phyloP scores from a whole-genome alignment of 371 early-diverging fungal genomes.

The Ordospora pajunii region DNA sequence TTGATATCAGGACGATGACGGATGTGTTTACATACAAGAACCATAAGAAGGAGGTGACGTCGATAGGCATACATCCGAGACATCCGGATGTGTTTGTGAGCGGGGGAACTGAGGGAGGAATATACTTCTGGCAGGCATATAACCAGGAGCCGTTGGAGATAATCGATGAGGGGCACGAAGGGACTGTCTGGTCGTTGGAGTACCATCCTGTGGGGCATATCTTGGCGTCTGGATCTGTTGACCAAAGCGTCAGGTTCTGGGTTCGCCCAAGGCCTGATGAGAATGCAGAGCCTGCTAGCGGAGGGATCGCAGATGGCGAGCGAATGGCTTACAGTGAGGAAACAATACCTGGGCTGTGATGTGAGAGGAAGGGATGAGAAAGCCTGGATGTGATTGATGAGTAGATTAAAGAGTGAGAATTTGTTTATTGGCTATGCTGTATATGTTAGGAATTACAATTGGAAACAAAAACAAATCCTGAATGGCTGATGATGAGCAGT shows the following conservation, averaged over 20 bases:
- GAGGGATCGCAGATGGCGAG: not conserved
- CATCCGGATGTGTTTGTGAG: constrained; percentile 79
- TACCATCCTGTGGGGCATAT: constrained; percentile 98
- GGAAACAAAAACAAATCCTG: not conserved
- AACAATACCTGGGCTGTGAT: constrained; percentile 13
- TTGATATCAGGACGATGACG: constrained; percentile 86
- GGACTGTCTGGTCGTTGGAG: constrained; percentile 88
- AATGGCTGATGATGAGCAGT: constrained; percentile 10
- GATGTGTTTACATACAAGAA: constrained; percentile 80
- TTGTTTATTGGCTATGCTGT: not conserved
- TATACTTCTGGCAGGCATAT: constrained; percentile 77
- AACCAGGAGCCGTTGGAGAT: constrained; percentile 65
- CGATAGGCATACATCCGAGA: constrained; percentile 73
- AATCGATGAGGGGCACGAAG: constrained; percentile 80
- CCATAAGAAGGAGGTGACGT: constrained; percentile 80
- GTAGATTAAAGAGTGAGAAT: not conserved
- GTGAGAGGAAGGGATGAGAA: not conserved
- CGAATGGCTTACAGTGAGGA: not conserved
- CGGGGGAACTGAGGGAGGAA: constrained; percentile 82
- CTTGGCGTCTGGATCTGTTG: constrained; percentile 86
- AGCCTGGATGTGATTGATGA: not conserved
- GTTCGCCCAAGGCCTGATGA: constrained; percentile 77
- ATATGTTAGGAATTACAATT: constrained; percentile 1
- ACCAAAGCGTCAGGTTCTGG: constrained; percentile 95
- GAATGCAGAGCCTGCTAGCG: not conserved